These are phyloP conservation scores for Microdochium trichocladiopsis DNA, from an alignment of 2,329 filamentous ascomycete species.

Conservation along the genomic window DNA sequence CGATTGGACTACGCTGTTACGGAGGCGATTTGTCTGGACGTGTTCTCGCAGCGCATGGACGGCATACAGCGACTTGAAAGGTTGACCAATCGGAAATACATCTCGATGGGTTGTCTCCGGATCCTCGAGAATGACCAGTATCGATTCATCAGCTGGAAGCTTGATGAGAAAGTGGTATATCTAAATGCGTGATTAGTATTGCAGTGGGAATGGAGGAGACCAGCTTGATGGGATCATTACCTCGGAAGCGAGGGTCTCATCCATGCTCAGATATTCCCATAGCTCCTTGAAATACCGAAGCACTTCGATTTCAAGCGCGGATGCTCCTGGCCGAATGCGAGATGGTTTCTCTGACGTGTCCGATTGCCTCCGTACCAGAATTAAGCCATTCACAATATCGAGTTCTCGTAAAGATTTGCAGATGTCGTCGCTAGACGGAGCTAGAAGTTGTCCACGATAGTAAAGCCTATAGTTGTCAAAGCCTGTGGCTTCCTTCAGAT, in stretches of 20 bases:
- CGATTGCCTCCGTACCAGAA: slow-evolving; percentile 57
- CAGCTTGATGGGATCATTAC: slow-evolving; percentile 27
- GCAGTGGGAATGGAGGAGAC: not conserved
- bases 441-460: slow-evolving; percentile 58
- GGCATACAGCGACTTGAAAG: slow-evolving; percentile 69
- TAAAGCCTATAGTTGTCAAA: slow-evolving; percentile 73
- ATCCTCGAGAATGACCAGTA: slow-evolving; percentile 52
- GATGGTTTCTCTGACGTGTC: slow-evolving; percentile 33
- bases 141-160: slow-evolving; percentile 60
- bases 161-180: slow-evolving; percentile 65
- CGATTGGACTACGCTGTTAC: slow-evolving; percentile 15
- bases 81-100: slow-evolving; percentile 61
- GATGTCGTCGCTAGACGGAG: slow-evolving; percentile 51
- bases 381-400: slow-evolving; percentile 55
- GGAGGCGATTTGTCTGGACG: slow-evolving; percentile 34
- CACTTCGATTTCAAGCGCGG: slow-evolving; percentile 69
- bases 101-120: slow-evolving; percentile 44
- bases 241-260: slow-evolving; percentile 62
- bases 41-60: slow-evolving; percentile 60
- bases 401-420: slow-evolving; percentile 61
- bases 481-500: slow-evolving; percentile 60
- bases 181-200: slow-evolving; percentile 24
- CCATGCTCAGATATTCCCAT: slow-evolving; percentile 72
- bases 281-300: slow-evolving; percentile 76
- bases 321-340: slow-evolving; percentile 42